Base-by-base conservation (phyloP, 2,329 filamentous ascomycete genomes). In the Arthrobotrys musiformis region DNA sequence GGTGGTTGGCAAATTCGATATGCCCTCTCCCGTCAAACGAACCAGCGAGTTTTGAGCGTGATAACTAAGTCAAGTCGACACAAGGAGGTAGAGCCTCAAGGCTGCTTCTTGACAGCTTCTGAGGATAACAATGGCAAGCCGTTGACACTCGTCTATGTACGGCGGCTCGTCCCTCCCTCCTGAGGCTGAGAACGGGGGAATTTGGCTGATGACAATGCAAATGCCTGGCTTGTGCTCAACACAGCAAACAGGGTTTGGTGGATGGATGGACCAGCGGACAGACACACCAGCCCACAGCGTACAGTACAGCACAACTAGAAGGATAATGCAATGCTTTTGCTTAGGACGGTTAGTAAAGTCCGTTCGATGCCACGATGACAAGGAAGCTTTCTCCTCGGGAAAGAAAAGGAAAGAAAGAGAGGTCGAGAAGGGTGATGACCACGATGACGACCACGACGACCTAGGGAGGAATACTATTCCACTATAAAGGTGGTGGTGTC, bases 1-100 rank as follows among this genome's bases (percentile, higher is more conserved):
- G 68, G 60, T 63, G 64, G 58, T 42, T 37, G 24, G 69, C 69
- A 61, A 40, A 50, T 73, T 74, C 70, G 52, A 74, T 42, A 74
- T 63, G 62, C 52, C 62, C 70, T 74, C 62, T 68, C 44, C 68
- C 28, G 58, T 15, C 15, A 33, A 58, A 26, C 54, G 54, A 58
- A 58, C 40, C n/a, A 37, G 54, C 44, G 19, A 26, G 44, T 24
- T 24, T 22, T n/a, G n/a, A n/a, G 60, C 24, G 37, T 15, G 42
- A 24, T 52, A 26, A 52, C 1, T 56, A 22, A 50, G 19, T 22
- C 28, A 33, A 44, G 15, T 48, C 30, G 68, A 72, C 15, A 60
- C 66, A 44, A 63, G 24, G 15, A 69, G 5, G 40, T n/a, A 44
- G 35, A 44, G 37, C 52, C 40, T 60, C 28, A 26, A 22, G n/a